These are phyloP conservation scores for Zymoseptoria crescenta DNA, from an alignment of 2,329 filamentous ascomycete species.

Conservation along the genomic window DNA sequence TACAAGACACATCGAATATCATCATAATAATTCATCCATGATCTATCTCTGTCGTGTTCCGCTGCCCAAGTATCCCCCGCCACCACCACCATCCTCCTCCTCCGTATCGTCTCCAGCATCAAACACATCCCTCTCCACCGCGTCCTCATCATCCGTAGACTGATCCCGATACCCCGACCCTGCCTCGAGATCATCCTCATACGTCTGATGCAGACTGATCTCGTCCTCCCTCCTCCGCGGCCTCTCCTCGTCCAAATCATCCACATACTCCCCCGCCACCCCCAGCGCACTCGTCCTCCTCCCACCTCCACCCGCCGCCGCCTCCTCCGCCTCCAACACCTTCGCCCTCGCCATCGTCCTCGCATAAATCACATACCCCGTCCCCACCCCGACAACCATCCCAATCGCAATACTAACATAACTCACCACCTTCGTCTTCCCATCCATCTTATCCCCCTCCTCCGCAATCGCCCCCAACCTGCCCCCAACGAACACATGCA, in stretches of 20 bases:
- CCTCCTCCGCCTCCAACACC: constrained; percentile 41
- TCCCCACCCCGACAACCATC: constrained; percentile 60
- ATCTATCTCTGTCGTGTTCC: background rate
- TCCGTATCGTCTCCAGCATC: constrained; percentile 36
- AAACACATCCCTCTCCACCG: constrained; percentile 38
- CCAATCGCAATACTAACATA: constrained; percentile 73
- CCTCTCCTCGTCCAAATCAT: constrained; percentile 37
- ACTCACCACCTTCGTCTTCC: constrained; percentile 69
- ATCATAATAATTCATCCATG: too few species aligned
- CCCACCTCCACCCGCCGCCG: constrained; percentile 26
- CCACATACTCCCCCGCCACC: constrained; percentile 36
- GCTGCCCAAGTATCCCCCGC: background rate
- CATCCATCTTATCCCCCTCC: constrained; percentile 72
- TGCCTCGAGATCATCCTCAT: constrained; percentile 44
- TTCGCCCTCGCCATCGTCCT: constrained; percentile 45
- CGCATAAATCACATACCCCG: constrained; percentile 80
- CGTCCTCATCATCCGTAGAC: constrained; percentile 36
- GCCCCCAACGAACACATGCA: constrained; percentile 87
- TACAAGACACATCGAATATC: too few species aligned
- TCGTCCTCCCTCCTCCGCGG: constrained; percentile 45
- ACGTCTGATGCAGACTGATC: constrained; percentile 46
- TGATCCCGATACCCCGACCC: constrained; percentile 35
- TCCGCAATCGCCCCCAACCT: constrained; percentile 78
- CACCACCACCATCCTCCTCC: constrained; percentile 16
- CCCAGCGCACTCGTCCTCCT: constrained; percentile 12